phyloP scores from a whole-genome alignment of 2,329 filamentous ascomycete species.

The Pyrenophora teres region DNA sequence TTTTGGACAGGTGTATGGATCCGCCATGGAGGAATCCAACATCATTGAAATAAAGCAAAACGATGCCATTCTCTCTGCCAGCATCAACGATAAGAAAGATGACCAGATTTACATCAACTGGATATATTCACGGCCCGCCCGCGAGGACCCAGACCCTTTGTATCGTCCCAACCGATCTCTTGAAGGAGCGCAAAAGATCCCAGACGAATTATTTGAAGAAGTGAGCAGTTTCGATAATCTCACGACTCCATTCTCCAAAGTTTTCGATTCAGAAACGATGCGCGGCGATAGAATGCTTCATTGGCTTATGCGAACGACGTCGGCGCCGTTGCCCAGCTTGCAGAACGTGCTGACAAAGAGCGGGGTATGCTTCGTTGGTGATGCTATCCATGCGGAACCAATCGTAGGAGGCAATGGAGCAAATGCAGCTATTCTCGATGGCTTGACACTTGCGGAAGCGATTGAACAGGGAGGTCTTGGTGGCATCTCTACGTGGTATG shows the following conservation, averaged over 20 bases:
- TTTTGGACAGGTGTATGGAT: conserved; percentile 20
- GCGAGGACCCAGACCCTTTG: conserved; percentile 34
- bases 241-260: conserved; percentile 33
- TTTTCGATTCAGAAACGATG: conserved; percentile 42
- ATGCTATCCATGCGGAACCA: conserved; percentile 48
- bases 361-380: conserved; percentile 36
- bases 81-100: conserved; percentile 30
- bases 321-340: conserved; percentile 25
- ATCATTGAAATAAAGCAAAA: conserved; percentile 30
- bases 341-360: conserved; percentile 12
- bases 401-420: conserved; percentile 50
- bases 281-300: conserved; percentile 44
- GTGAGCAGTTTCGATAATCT: conserved; percentile 32
- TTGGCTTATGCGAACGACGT: conserved; percentile 50
- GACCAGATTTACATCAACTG: conserved; percentile 46
- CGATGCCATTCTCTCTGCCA: conserved; percentile 37
- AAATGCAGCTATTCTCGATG: conserved; percentile 49
- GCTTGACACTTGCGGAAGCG: conserved; percentile 32
- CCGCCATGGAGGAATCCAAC: conserved; percentile 13
- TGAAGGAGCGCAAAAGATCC: conserved; percentile 41
- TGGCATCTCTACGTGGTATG: neutral
- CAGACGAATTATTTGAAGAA: conserved; percentile 45
- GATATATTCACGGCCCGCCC: conserved; percentile 46
- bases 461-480: neutral
- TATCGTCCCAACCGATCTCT: conserved; percentile 42